Conservation (phyloP, 768 basidiomycete genomes). For the Boletellus ananiceps region DNA sequence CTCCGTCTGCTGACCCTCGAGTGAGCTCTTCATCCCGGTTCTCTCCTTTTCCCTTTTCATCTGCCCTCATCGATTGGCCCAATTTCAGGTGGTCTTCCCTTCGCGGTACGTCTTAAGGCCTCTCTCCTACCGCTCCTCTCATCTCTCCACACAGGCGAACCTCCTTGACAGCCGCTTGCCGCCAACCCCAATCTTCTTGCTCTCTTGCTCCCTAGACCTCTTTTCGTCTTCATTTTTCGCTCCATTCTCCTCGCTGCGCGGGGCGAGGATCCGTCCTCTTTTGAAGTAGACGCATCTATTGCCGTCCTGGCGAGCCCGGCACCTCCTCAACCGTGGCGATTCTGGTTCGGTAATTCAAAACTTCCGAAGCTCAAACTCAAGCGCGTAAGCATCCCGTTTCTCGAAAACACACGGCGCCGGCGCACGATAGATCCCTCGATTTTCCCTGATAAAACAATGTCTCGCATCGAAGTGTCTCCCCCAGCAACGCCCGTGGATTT, state of each 20-base stretch:
- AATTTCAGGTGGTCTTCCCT: slow-evolving; percentile 68
- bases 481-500: slow-evolving; percentile 27
- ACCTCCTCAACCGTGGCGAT: slow-evolving; percentile 68
- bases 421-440: slow-evolving; percentile 21
- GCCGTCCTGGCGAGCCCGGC: slow-evolving; percentile 62
- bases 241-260: slow-evolving; percentile 56
- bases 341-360: slow-evolving; percentile 64
- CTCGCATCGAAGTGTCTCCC: slow-evolving; percentile 49
- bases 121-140: slow-evolving; percentile 11
- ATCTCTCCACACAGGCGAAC: slow-evolving; percentile 55
- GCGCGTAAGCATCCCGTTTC: slow-evolving; percentile 21
- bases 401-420: slow-evolving; percentile 21
- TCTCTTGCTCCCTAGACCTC: slow-evolving; percentile 2
- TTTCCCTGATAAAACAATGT: slow-evolving; percentile 42
- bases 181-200: slow-evolving; percentile 10
- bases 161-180: slow-evolving; percentile 53
- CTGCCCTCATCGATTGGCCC: slow-evolving; percentile 15
- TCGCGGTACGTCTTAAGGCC: slow-evolving; percentile 49
- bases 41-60: slow-evolving; percentile 9
- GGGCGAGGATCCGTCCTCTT: slow-evolving; percentile 62
- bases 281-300: slow-evolving; percentile 45
- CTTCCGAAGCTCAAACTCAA: slow-evolving; percentile 29
- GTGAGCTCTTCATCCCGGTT: slow-evolving; percentile 40
- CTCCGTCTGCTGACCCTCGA: slow-evolving; percentile 79
- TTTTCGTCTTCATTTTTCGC: slow-evolving; percentile 37